Conservation (phyloP, 768 basidiomycete genomes). For the Russula sp. region DNA sequence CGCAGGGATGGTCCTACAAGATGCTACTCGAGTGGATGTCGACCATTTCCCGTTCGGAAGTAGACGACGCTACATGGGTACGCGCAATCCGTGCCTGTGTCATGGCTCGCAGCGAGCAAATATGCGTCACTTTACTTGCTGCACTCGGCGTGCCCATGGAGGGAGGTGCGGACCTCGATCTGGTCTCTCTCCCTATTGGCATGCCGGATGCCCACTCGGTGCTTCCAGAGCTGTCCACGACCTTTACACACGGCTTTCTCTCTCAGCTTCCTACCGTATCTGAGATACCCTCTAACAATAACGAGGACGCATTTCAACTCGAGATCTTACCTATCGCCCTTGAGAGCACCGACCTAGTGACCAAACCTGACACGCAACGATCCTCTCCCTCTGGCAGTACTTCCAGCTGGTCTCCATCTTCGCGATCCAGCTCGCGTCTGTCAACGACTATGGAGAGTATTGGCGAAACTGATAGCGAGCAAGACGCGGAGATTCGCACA, state of each 20-base stretch:
- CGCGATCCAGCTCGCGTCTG: conserved; percentile 18
- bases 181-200: conserved; percentile 14
- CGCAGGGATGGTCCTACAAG: conserved; percentile 20
- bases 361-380: background rate
- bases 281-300: conserved; percentile 6
- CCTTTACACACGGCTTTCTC: conserved; percentile 6
- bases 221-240: conserved; percentile 16
- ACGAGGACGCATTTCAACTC: conserved; percentile 21
- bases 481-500: background rate
- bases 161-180: conserved; percentile 19
- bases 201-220: conserved; percentile 6
- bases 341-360: background rate
- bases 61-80: conserved; percentile 20
- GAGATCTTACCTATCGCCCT: conserved; percentile 19
- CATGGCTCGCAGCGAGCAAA: conserved; percentile 24
- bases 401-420: conserved; percentile 21
- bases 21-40: conserved; percentile 25
- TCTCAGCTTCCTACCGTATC: conserved; percentile 15
- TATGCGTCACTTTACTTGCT: conserved; percentile 21
- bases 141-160: conserved; percentile 26
- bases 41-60: conserved; percentile 16
- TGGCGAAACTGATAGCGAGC: conserved; percentile 20
- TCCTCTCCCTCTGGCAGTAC: conserved; percentile 17
- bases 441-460: conserved; percentile 24
- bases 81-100: conserved; percentile 21